Evolutionary conservation across 2,329 filamentous ascomycete genomes (phyloP).

Genomic region (Ceratocystis huliohia): DNA sequence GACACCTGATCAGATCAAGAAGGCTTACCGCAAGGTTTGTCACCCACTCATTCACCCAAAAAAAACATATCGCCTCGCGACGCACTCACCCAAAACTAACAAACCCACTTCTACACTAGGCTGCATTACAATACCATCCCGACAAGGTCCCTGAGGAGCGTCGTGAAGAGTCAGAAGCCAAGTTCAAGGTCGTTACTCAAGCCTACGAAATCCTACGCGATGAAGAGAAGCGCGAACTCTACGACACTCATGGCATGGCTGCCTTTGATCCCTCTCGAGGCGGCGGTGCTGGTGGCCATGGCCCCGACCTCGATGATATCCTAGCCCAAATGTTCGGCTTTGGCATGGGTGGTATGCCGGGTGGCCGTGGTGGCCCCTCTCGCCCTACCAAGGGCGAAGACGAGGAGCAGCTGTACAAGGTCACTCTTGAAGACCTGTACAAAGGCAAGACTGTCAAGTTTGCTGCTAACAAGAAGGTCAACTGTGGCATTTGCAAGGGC

Average conservation of each 20-base stretch:
- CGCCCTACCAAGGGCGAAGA: conserved; percentile 60
- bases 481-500: conserved; percentile 80
- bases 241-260: conserved; percentile 90
- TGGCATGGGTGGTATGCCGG: conserved; percentile 36
- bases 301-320: conserved; percentile 82
- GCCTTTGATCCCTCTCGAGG: conserved; percentile 72
- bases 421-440: conserved; percentile 88
- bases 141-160: conserved; percentile 87
- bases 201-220: conserved; percentile 97
- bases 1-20: conserved; percentile 73
- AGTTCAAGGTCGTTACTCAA: conserved; percentile 85
- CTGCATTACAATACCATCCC: conserved; percentile 77
- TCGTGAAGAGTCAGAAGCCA: conserved; percentile 72
- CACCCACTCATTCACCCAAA: background rate
- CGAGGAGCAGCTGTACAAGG: conserved; percentile 83
- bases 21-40: conserved; percentile 86
- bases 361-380: conserved; percentile 40
- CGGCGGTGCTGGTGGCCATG: conserved; percentile 38
- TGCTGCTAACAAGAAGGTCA: conserved; percentile 79
- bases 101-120: conserved; percentile 37
- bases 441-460: conserved; percentile 98
- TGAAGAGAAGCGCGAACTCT: conserved; percentile 81
- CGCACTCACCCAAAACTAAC: too few species aligned
- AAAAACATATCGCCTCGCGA: conserved; percentile 7
- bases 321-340: conserved; percentile 84